A percentile compares a stretch with the other conserved stretches of the same genome.
Evolutionary conservation across 805 yeast genomes (phyloP).

Genomic region (Teunomyces atbi): DNA sequence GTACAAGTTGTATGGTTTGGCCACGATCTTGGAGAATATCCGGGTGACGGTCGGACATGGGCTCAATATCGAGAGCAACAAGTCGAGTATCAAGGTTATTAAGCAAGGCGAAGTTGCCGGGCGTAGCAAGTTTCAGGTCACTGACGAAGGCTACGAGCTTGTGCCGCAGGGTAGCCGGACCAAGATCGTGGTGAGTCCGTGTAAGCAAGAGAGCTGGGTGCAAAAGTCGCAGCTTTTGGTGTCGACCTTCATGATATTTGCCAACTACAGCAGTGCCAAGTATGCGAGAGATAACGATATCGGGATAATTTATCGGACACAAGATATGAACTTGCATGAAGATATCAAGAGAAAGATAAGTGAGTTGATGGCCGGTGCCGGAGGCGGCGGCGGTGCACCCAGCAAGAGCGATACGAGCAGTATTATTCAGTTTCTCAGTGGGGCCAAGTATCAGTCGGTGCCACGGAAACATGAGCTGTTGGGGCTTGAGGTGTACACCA

Average conservation of each 20-base stretch:
- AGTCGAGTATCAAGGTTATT: slow-evolving; percentile 15
- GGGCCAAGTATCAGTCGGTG: slow-evolving; percentile 48
- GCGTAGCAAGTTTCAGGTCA: neutral
- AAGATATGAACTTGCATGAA: slow-evolving; percentile 26
- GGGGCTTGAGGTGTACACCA: slow-evolving; percentile 62
- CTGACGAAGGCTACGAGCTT: slow-evolving; percentile 17
- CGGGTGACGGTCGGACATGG: slow-evolving; percentile 23
- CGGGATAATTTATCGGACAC: slow-evolving; percentile 52
- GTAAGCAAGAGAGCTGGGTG: slow-evolving; percentile 14
- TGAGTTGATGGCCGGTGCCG: slow-evolving; percentile 12
- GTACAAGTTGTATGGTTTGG: slow-evolving; percentile 24
- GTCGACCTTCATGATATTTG: slow-evolving; percentile 79
- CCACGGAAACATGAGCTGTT: slow-evolving; percentile 58
- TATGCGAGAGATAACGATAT: slow-evolving; percentile 43
- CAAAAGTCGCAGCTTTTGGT: slow-evolving; percentile 64
- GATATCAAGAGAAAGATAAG: slow-evolving; percentile 24
- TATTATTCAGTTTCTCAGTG: slow-evolving; percentile 46
- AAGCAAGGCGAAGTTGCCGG: neutral
- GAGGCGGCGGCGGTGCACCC: neutral
- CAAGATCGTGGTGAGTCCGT: slow-evolving; percentile 10
- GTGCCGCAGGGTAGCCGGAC: slow-evolving; percentile 11
- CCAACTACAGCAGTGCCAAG: slow-evolving; percentile 61
- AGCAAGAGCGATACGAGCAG: slow-evolving; percentile 19
- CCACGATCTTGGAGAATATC: slow-evolving; percentile 23
- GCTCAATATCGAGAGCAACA: slow-evolving; percentile 15